Conservation (phyloP, 495 filamentous ascomycete species). For the Peziza echinospora region DNA sequence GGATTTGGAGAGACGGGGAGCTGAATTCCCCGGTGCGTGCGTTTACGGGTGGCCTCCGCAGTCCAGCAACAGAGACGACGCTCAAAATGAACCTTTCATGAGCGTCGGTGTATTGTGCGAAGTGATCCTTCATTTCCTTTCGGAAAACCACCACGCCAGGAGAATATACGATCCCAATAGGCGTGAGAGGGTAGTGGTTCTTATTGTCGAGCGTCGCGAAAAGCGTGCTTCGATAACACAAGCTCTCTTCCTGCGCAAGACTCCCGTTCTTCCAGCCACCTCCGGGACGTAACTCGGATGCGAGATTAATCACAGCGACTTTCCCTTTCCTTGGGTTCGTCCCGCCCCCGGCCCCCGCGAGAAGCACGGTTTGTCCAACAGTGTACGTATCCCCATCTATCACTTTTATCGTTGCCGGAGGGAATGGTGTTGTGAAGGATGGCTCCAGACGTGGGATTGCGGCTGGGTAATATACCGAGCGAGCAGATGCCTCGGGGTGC, state of each 20-base stretch:
- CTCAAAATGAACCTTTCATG: constrained; percentile 29
- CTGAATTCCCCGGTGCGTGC: constrained; percentile 6
- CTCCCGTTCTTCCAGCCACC: constrained; percentile 38
- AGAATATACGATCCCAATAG: constrained; percentile 34
- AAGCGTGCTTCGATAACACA: constrained; percentile 44
- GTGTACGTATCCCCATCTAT: background rate
- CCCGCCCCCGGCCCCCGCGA: background rate
- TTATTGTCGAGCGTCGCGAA: constrained; percentile 29
- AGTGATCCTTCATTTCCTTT: constrained; percentile 21
- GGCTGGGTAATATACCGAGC: background rate
- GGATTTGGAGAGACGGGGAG: constrained; percentile 28
- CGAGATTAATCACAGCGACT: constrained; percentile 39
- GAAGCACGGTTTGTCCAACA: background rate
- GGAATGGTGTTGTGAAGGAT: too few species aligned
- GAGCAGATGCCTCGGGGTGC: background rate
- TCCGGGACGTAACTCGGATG: constrained; percentile 31
- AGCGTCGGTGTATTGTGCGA: constrained; percentile 10
- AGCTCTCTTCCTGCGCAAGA: constrained; percentile 41
- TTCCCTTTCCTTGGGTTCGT: too few species aligned
- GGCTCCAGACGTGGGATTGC: background rate
- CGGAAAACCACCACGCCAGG: constrained; percentile 30
- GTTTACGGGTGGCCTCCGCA: constrained; percentile 26
- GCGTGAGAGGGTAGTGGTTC: constrained; percentile 33
- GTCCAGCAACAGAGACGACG: constrained; percentile 37
- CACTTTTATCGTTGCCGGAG: background rate